Evolutionary conservation across 169 alveolate genomes (phyloP).

Genomic region (Eimeria maxima): DNA sequence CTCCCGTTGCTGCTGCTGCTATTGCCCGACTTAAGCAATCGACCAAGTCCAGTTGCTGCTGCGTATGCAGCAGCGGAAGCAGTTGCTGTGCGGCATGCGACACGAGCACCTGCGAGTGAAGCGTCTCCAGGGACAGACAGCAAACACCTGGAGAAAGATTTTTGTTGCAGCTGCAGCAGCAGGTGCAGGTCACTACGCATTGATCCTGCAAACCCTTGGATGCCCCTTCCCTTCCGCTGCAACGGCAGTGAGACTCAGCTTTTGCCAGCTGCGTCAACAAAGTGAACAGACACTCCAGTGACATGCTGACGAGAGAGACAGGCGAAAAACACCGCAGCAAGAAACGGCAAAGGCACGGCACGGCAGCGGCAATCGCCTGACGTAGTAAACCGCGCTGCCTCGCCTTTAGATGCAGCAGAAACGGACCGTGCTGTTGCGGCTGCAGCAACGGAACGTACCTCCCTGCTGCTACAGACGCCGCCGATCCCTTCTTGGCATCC

Average conservation of each 20-base stretch:
- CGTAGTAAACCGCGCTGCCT: constrained; percentile 33
- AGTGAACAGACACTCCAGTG: constrained; percentile 17
- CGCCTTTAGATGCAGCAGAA: constrained; percentile 10
- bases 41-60: constrained; percentile 61
- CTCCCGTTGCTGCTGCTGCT: constrained; percentile 74
- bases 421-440: constrained; percentile 21
- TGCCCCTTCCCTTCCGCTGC: constrained; percentile 34
- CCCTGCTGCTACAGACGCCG: not conserved
- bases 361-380: constrained; percentile 44
- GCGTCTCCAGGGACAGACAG: constrained; percentile 73
- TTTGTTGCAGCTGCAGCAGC: constrained; percentile 57
- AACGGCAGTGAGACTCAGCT: constrained; percentile 50
- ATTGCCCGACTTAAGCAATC: constrained; percentile 47
- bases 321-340: constrained; percentile 35
- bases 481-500: constrained; percentile 4
- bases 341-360: constrained; percentile 49
- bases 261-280: constrained; percentile 26
- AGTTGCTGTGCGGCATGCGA: constrained; percentile 74
- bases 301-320: constrained; percentile 17
- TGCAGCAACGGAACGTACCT: not conserved
- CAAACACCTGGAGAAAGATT: not conserved
- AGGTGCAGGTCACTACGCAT: not conserved
- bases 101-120: constrained; percentile 65
- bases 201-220: constrained; percentile 18
- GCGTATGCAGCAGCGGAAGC: constrained; percentile 55